Base-by-base conservation (phyloP, 345 rosid species). In the Euphorbia peplus region DNA sequence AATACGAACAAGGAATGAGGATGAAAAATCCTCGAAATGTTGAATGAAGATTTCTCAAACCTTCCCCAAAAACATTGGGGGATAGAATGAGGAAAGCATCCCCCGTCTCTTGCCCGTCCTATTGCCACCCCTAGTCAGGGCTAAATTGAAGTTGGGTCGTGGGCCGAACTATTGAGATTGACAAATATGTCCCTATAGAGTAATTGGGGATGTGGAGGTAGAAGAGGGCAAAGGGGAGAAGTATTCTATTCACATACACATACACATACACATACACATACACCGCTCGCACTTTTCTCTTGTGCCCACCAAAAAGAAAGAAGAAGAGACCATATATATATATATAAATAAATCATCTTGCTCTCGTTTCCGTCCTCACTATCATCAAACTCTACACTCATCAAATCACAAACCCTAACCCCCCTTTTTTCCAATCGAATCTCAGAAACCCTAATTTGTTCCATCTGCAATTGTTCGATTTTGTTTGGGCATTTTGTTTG, bases 311-410 rank as follows among this genome's bases (percentile, higher is more conserved):
- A 44, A 44, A 44, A 44, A 39, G 42, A 44, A 44, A 44, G 50
- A 44, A 15, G 16, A 44, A 53, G 14, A 53, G 29, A 51, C 22
- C 55, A 48, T 16, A 64, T 4, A n/a, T n/a, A n/a, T n/a, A n/a
- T n/a, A n/a, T n/a, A n/a, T n/a, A n/a, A n/a, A n/a, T n/a, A 26
- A 53, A 7, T 4, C 13, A 52, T 16, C 25, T n/a, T n/a, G n/a
- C n/a, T 35, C 21, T 37, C 24, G 44, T 53, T 32, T 51, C 24
- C 8, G 21, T 67, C 35, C 3, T 32, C 60, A 25, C 54, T 44
- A 1, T 25, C 54, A 46, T 46, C 64, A 42, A 69, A 50, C 59
- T 69, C 66, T 52, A 61, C 69, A 54, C 72, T 54, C 69, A 0
- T 2, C 52, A 12, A 35, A 11, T 24, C 44, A 32, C 53, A 13